phyloP scores from a whole-genome alignment of 2,329 filamentous ascomycete species.

The Claviceps quebecensis region DNA sequence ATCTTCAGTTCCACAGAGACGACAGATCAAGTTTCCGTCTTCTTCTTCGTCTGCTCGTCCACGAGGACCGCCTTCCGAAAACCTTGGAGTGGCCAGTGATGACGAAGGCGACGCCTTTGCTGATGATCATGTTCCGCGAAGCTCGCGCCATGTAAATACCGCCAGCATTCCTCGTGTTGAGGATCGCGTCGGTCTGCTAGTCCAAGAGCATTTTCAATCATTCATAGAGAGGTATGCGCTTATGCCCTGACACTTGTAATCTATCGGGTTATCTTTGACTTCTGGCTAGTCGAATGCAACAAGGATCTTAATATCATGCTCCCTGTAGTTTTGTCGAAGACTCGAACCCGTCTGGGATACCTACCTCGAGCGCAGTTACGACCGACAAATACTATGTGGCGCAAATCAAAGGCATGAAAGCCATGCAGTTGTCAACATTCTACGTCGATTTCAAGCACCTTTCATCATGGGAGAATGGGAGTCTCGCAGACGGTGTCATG shows the following conservation, averaged over 20 bases:
- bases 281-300: background rate
- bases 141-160: conserved; percentile 32
- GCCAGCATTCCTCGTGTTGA: conserved; percentile 55
- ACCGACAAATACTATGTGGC: conserved; percentile 77
- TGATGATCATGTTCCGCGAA: conserved; percentile 47
- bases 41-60: conserved; percentile 40
- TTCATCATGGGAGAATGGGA: conserved; percentile 59
- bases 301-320: background rate
- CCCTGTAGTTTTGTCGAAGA: conserved; percentile 50
- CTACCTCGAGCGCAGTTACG: conserved; percentile 54
- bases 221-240: conserved; percentile 57
- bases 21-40: conserved; percentile 25
- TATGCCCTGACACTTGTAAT: background rate
- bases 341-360: conserved; percentile 45
- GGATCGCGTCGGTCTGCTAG: conserved; percentile 59
- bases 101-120: conserved; percentile 49
- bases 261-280: background rate
- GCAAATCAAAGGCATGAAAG: conserved; percentile 65
- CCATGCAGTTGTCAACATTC: conserved; percentile 65
- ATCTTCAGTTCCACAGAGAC: conserved; percentile 27
- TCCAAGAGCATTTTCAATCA: conserved; percentile 63
- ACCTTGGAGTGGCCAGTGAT: conserved; percentile 44
- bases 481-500: conserved; percentile 73
- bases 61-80: conserved; percentile 48
- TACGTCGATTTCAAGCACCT: conserved; percentile 84